Evolutionary conservation across 2,329 filamentous ascomycete species (phyloP), one percentile per base, ranked within the genome.

Genomic region (Beauveria varroae): DNA sequence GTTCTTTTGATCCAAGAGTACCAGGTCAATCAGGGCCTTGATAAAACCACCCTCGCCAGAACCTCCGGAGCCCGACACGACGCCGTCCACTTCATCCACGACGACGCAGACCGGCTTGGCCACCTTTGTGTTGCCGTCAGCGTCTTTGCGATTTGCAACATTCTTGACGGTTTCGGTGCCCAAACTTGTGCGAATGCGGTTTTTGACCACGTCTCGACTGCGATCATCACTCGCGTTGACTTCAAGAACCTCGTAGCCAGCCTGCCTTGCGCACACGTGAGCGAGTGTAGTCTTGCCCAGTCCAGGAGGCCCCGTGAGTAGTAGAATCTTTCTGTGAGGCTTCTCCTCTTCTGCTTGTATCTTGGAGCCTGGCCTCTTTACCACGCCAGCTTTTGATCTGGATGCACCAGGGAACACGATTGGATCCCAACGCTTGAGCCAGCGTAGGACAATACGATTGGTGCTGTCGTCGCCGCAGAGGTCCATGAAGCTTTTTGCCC

Each of bases 181-280:
- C 40, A 99, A 82, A 72, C 91, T 93, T 61, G 96, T 96, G 67
- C 90, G 84, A 66, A 99, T 97, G 18, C 92, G 84, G 7, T 91
- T 91, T 71, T 90, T 95, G 41, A 99, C 95, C 1, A 99, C 91
- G 69, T 93, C 87, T 34, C 84, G 83, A 70, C 91, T 96, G 68
- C 95, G 84, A 71, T 99, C 96, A 70, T 99, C 95, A 68, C 93
- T 98, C 9, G 96, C 95, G 68, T 99, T 99, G 75, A 99, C 96
- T 72, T 99, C 95, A 70, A 98, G 84, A 1, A 96, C 90, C 69
- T 98, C 95, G 68, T 99, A 99, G 0, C 95, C 95, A 5, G 95
- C 95, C 74, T 99, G 95, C 67, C 82, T 87, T 0, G 96, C 96
- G 71, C 95, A 98, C 0, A 99, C 95, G 74, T 99, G 95, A 1